phyloP scores from a whole-genome alignment of 345 rosid genomes.

The Lumnitzera littorea region DNA sequence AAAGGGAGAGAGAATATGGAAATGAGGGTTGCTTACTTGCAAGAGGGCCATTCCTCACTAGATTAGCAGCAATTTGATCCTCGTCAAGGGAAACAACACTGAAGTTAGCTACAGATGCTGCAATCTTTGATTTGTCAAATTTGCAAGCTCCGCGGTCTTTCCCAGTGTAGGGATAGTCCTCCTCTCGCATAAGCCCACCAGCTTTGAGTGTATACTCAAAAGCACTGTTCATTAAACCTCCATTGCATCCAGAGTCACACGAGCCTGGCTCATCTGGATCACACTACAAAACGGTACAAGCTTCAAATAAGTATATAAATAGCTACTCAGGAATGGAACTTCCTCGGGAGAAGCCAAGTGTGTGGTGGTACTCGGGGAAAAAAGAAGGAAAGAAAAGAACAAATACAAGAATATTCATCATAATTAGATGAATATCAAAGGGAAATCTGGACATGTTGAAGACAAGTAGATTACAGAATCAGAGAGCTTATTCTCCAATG shows the following conservation, averaged over 20 bases:
- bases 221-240: conserved; percentile 93
- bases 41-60: conserved; percentile 86
- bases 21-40: conserved; percentile 37
- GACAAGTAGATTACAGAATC: no score
- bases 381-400: no score
- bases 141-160: conserved; percentile 63
- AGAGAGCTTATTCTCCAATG: no score
- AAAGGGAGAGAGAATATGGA: background rate
- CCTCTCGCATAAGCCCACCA: conserved; percentile 87
- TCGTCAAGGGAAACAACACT: conserved; percentile 82
- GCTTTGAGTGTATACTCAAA: conserved; percentile 80
- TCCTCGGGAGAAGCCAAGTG: background rate
- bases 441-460: no score
- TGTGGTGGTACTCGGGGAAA: background rate
- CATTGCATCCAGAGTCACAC: conserved; percentile 94
- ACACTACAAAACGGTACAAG: conserved; percentile 42
- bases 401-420: no score
- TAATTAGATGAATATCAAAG: no score
- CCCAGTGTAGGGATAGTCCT: conserved; percentile 93
- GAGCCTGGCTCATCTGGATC: conserved; percentile 81
- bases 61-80: conserved; percentile 92
- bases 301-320: background rate
- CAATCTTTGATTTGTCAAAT: conserved; percentile 79
- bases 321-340: background rate
- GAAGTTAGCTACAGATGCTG: conserved; percentile 78